Percentiles rank a stretch among this genome's conserved stretches.
phyloP scores from a whole-genome alignment of 176 grass and related monocot species.

The Eleusine indica region DNA sequence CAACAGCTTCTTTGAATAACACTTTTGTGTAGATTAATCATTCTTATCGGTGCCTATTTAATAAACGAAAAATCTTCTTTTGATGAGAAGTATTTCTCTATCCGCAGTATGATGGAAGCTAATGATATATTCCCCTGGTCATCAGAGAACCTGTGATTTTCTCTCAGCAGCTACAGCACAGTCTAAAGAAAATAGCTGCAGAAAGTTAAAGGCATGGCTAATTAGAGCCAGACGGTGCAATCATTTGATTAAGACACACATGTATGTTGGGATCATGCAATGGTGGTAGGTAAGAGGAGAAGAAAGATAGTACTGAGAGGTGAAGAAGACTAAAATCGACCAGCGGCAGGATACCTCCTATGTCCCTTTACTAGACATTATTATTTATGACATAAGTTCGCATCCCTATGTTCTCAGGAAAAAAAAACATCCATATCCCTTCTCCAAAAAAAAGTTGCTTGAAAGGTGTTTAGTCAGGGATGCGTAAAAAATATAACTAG shows the following conservation, averaged over 20 bases:
- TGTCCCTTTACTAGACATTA: no score
- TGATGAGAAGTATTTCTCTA: background rate
- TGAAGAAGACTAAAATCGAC: background rate
- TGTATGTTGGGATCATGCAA: constrained; percentile 19
- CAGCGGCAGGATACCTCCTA: no score
- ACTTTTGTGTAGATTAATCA: background rate
- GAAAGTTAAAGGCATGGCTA: constrained; percentile 24
- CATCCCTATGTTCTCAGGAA: background rate
- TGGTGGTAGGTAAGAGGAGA: constrained; percentile 42
- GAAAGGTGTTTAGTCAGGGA: background rate
- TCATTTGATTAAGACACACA: constrained; percentile 44
- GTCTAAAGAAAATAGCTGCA: background rate
- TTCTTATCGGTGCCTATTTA: background rate
- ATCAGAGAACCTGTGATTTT: constrained; percentile 1
- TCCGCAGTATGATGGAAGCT: background rate
- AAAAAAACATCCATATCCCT: background rate
- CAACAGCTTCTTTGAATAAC: background rate
- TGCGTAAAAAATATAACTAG: background rate
- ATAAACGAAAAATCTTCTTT: background rate
- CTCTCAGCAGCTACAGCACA: background rate
- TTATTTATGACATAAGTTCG: background rate
- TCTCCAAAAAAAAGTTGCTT: background rate
- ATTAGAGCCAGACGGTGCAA: constrained; percentile 19
- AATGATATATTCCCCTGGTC: constrained; percentile 27
- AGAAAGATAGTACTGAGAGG: background rate